Conservation (phyloP, 2,329 filamentous ascomycete species). For the Thyridium curvatum region DNA sequence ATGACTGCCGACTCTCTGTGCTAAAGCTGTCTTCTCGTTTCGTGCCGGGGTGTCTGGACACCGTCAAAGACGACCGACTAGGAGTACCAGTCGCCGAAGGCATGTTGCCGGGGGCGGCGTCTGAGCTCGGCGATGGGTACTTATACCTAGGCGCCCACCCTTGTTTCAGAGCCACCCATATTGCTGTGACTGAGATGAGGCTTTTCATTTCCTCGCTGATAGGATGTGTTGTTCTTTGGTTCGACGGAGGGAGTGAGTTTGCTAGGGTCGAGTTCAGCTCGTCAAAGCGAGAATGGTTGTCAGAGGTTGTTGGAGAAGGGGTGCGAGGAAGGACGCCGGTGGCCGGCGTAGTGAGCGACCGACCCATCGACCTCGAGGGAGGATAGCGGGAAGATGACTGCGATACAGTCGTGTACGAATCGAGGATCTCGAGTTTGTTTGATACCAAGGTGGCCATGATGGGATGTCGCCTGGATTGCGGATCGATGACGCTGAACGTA, state of each 20-base stretch:
- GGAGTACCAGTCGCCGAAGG: too few species aligned
- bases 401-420: conserved; percentile 57
- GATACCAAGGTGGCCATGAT: conserved; percentile 64
- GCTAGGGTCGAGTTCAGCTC: background rate
- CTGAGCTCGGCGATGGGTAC: conserved; percentile 1
- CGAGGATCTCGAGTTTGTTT: conserved; percentile 60
- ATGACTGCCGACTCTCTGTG: too few species aligned
- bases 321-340: background rate
- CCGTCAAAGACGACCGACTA: background rate
- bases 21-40: conserved; percentile 3
- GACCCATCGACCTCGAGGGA: conserved; percentile 28
- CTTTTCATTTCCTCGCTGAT: conserved; percentile 37
- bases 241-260: conserved; percentile 4
- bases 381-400: conserved; percentile 41
- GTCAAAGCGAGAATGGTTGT: conserved; percentile 14
- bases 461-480: conserved; percentile 63
- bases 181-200: conserved; percentile 44
- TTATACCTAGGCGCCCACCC: conserved; percentile 24
- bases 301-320: conserved; percentile 9
- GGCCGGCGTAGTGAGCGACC: conserved; percentile 3
- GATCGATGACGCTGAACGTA: conserved; percentile 72
- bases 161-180: conserved; percentile 43
- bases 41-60: conserved; percentile 9
- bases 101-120: too few species aligned
- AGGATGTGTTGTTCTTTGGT: conserved; percentile 24